Evolutionary conservation across 225 moss, liverwort and hornwort genomes (phyloP).

Genomic region (Antitrichia curtipendula): DNA sequence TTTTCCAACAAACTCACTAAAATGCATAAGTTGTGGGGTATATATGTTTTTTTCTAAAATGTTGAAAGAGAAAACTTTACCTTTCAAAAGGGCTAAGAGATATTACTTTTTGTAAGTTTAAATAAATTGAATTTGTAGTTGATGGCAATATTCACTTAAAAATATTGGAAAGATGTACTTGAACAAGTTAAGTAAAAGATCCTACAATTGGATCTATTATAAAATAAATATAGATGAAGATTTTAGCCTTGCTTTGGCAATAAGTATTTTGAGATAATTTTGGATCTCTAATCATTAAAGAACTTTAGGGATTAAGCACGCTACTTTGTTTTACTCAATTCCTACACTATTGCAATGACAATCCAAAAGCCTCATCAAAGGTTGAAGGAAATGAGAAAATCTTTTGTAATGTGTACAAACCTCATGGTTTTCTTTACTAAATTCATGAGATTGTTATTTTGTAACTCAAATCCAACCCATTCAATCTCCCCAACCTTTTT

Average conservation of each 20-base stretch:
- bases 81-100: neutral
- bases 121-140: neutral
- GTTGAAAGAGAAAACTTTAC: neutral
- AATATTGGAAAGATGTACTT: neutral
- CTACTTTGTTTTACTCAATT: neutral
- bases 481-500: accelerated
- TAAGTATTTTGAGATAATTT: neutral
- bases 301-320: neutral
- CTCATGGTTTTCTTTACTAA: neutral
- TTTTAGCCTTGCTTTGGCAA: neutral
- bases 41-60: neutral
- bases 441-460: neutral
- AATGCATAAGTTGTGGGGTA: accelerated
- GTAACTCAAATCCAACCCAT: neutral
- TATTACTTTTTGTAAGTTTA: neutral
- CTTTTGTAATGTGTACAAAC: neutral
- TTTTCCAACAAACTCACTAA: neutral
- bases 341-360: neutral
- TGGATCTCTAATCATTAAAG: neutral
- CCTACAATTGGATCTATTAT: accelerated
- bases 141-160: neutral
- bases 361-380: neutral
- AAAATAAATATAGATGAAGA: neutral
- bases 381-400: neutral
- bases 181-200: neutral